phyloP scores from a whole-genome alignment of 1,139 yeast species.

The Kodamaea suecica region DNA sequence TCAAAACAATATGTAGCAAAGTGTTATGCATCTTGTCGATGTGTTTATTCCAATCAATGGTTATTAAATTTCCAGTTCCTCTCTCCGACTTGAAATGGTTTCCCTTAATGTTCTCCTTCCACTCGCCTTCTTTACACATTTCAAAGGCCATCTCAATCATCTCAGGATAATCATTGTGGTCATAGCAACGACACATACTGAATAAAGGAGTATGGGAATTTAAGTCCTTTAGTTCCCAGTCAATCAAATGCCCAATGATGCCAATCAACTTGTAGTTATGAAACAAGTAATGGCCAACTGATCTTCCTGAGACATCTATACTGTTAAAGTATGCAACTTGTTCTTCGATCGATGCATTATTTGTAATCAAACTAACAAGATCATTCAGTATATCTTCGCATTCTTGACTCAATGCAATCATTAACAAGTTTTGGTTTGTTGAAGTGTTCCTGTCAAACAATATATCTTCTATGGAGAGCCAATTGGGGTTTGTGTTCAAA shows the following conservation, averaged over 20 bases:
- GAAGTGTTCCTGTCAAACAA: conserved; percentile 57
- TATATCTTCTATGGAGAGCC: conserved; percentile 65
- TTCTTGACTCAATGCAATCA: conserved; percentile 58
- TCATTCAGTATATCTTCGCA: conserved; percentile 45
- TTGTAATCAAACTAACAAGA: conserved; percentile 45
- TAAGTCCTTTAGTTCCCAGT: conserved; percentile 70
- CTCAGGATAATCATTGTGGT: conserved; percentile 58
- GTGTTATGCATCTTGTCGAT: conserved; percentile 73
- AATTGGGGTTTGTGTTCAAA: conserved; percentile 37
- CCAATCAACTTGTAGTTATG: conserved; percentile 55
- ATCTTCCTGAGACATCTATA: conserved; percentile 52
- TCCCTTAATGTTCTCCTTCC: too few relatives aligned
- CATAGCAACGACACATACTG: conserved; percentile 76
- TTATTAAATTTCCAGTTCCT: conserved; percentile 3
- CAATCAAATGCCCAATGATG: conserved; percentile 52
- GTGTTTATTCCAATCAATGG: conserved; percentile 55
- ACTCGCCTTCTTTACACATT: conserved; percentile 29
- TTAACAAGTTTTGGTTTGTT: conserved; percentile 52
- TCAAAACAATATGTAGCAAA: conserved; percentile 63
- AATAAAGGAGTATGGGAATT: conserved; percentile 79
- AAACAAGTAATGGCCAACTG: conserved; percentile 72
- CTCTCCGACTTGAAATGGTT: too few relatives aligned
- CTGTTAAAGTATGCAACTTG: conserved; percentile 48
- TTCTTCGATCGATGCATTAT: conserved; percentile 44
- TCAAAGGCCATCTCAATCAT: conserved; percentile 48